These are phyloP conservation scores for Aegilops tauschii DNA, from an alignment of 176 grass and related monocot species.

Conservation along the genomic window DNA sequence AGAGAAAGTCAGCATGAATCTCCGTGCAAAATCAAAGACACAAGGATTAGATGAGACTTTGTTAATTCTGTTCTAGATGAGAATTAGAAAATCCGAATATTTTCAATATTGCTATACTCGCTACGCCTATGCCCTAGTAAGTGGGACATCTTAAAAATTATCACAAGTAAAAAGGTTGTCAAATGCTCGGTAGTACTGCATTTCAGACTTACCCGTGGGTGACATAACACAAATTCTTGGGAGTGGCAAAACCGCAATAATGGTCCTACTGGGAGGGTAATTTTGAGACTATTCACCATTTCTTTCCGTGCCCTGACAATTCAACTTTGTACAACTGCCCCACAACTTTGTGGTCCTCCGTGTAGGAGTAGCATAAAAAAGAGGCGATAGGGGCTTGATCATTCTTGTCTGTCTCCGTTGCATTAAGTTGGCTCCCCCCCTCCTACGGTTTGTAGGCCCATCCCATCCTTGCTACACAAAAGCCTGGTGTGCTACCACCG, in stretches of 20 bases:
- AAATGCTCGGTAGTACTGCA: too few relatives aligned
- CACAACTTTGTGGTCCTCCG: conserved; percentile 26
- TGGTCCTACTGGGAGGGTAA: neutral
- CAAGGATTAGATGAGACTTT: too few relatives aligned
- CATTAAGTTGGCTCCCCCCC: conserved; percentile 15
- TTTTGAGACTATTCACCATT: neutral
- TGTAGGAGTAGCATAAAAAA: conserved; percentile 13
- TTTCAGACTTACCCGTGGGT: neutral
- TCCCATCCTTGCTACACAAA: conserved; percentile 26
- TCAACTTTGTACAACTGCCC: neutral
- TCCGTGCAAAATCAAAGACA: too few relatives aligned
- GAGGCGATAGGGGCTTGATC: conserved; percentile 11
- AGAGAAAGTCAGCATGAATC: too few relatives aligned
- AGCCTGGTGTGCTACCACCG: conserved; percentile 38
- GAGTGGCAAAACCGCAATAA: conserved; percentile 6
- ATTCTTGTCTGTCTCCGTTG: conserved; percentile 33
- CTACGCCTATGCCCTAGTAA: too few relatives aligned
- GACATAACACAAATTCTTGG: neutral
- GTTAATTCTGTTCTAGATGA: too few relatives aligned
- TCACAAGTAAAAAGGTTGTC: too few relatives aligned
- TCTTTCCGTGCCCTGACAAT: conserved; percentile 40
- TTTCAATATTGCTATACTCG: too few relatives aligned
- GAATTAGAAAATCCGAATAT: too few relatives aligned
- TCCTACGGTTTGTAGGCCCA: conserved; percentile 19
- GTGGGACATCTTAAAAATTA: too few relatives aligned